Evolutionary conservation across 2,329 filamentous ascomycete genomes (phyloP).

Genomic region (Xylariaceae sp.): DNA sequence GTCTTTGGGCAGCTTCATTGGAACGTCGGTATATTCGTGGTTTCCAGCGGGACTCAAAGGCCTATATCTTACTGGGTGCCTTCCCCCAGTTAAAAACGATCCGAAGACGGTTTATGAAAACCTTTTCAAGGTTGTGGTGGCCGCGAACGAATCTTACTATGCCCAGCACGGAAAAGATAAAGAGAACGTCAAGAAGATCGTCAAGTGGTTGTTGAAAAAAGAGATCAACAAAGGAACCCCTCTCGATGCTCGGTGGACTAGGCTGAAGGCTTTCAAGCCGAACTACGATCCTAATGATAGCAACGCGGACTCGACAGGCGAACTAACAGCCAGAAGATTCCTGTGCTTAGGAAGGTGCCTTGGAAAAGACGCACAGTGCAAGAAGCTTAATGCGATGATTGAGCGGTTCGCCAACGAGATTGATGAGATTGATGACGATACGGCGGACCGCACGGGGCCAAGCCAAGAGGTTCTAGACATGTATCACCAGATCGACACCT

Average conservation of each 20-base stretch:
- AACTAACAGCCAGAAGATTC: conserved; percentile 55
- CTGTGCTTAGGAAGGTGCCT: conserved; percentile 62
- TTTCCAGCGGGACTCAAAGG: conserved; percentile 60
- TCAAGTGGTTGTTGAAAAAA: background rate
- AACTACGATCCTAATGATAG: conserved; percentile 31
- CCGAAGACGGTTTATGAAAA: conserved; percentile 34
- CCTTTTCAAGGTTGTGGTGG: conserved; percentile 59
- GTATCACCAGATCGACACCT: conserved; percentile 4
- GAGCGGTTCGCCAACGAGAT: background rate
- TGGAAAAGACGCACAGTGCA: conserved; percentile 35
- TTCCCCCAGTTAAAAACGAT: conserved; percentile 60
- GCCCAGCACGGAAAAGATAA: background rate
- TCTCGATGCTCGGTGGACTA: too few relatives aligned
- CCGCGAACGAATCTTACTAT: conserved; percentile 48
- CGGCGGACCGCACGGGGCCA: too few relatives aligned
- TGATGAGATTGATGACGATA: background rate
- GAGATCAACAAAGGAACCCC: background rate
- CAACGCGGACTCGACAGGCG: too few relatives aligned
- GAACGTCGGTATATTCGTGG: conserved; percentile 68
- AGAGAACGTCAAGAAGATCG: background rate
- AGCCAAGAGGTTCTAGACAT: conserved; percentile 23
- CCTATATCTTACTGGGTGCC: conserved; percentile 61
- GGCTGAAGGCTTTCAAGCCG: background rate
- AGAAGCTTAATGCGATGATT: conserved; percentile 8
- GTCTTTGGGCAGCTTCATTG: conserved; percentile 72